These are phyloP conservation scores for Lasiosphaeria hispida DNA, from an alignment of 495 filamentous ascomycete genomes.

Conservation along the genomic window DNA sequence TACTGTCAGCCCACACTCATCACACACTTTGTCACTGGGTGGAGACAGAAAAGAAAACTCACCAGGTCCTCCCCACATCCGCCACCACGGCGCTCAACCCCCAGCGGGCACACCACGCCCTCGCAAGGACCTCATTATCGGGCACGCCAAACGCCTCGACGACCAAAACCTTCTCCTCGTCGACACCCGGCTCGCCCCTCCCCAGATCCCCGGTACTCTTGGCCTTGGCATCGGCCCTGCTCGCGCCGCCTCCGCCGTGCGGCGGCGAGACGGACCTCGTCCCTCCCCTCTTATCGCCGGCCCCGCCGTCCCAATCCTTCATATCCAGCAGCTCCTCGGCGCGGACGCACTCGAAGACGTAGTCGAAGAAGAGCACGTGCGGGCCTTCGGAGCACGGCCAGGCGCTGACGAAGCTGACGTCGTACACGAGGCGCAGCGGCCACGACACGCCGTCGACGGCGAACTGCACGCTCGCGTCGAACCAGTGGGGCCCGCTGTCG, in stretches of 20 bases:
- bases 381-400: conserved; percentile 68
- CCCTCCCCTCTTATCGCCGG: conserved; percentile 21
- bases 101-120: conserved; percentile 71
- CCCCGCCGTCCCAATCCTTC: conserved; percentile 55
- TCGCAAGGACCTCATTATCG: conserved; percentile 71
- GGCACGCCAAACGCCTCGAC: conserved; percentile 66
- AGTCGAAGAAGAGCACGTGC: conserved; percentile 68
- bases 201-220: conserved; percentile 1
- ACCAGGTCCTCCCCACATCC: conserved; percentile 65
- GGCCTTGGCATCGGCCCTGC: conserved; percentile 1
- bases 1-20: conserved; percentile 11
- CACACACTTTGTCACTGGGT: not conserved
- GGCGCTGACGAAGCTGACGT: conserved; percentile 64
- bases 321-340: conserved; percentile 61
- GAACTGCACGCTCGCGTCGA: conserved; percentile 64
- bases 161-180: conserved; percentile 61
- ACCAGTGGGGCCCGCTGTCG: conserved; percentile 41
- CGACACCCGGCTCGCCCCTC: conserved; percentile 19
- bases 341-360: conserved; percentile 51
- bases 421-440: conserved; percentile 60
- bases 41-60: conserved; percentile 25
- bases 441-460: conserved; percentile 62
- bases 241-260: conserved; percentile 2
- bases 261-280: conserved; percentile 22
- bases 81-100: conserved; percentile 65